Percentiles rank a stretch among this genome's conserved stretches.
These are phyloP conservation scores for Dioscorea dumetorum DNA, from an alignment of 106 monocot genomes.

Conservation along the genomic window DNA sequence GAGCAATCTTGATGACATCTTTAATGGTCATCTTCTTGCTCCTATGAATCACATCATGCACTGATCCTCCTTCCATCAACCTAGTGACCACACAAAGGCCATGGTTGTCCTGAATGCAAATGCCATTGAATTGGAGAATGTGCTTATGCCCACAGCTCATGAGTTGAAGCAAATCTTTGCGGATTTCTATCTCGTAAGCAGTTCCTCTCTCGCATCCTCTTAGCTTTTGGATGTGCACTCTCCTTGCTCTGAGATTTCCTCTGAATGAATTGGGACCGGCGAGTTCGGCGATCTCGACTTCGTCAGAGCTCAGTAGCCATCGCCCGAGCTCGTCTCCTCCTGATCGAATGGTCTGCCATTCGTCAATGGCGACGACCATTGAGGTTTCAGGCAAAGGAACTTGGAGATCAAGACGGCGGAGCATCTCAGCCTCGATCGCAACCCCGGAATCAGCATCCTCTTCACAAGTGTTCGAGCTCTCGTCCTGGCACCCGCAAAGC, in stretches of 20 bases:
- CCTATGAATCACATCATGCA: slow-evolving; percentile 56
- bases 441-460: slow-evolving; percentile 25
- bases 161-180: slow-evolving; percentile 68
- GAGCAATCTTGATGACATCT: slow-evolving; percentile 60
- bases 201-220: slow-evolving; percentile 70
- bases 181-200: slow-evolving; percentile 76
- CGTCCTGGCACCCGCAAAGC: slow-evolving; percentile 90
- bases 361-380: slow-evolving; percentile 51
- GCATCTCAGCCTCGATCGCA: slow-evolving; percentile 1
- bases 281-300: slow-evolving; percentile 53
- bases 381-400: slow-evolving; percentile 54
- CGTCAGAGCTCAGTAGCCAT: slow-evolving; percentile 55
- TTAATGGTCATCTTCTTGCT: slow-evolving; percentile 33
- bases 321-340: slow-evolving; percentile 52
- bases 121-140: slow-evolving; percentile 64
- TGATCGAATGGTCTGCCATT: slow-evolving; percentile 71
- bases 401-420: slow-evolving; percentile 29
- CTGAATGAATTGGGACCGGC: slow-evolving; percentile 51
- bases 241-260: slow-evolving; percentile 50
- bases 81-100: slow-evolving; percentile 77
- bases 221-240: slow-evolving; percentile 66
- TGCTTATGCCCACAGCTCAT: slow-evolving; percentile 87
- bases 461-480: slow-evolving; percentile 26
- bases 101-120: slow-evolving; percentile 54
- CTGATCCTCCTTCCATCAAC: slow-evolving; percentile 81